These are phyloP conservation scores for Mortierella sp. DNA, from an alignment of 371 early-diverging fungal species.

Conservation along the genomic window DNA sequence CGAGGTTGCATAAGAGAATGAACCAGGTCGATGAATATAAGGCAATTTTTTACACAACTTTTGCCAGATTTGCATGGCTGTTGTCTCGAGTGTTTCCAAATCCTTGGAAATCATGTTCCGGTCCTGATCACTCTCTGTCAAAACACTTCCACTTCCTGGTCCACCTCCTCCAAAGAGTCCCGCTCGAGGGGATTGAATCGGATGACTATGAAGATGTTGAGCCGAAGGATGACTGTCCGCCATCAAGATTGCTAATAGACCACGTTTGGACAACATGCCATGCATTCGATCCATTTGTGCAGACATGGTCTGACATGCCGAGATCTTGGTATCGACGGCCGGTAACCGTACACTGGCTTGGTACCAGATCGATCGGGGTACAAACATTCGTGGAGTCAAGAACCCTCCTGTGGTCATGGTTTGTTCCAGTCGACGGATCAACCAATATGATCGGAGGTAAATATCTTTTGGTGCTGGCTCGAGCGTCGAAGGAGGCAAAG, in stretches of 20 bases:
- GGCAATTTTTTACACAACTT: slow-evolving; percentile 50
- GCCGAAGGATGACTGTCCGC: not conserved
- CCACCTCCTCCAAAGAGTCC: too few relatives aligned
- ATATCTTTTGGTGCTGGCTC: slow-evolving; percentile 47
- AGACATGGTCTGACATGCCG: slow-evolving; percentile 27
- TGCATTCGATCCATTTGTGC: slow-evolving; percentile 14
- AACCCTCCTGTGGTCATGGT: slow-evolving; percentile 58
- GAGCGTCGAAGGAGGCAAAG: slow-evolving; percentile 3
- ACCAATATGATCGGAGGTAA: slow-evolving; percentile 56
- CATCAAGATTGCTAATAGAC: slow-evolving; percentile 27
- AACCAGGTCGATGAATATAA: slow-evolving; percentile 42
- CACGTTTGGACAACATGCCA: slow-evolving; percentile 11
- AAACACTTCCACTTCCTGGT: too few relatives aligned
- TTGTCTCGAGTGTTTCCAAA: slow-evolving; percentile 38
- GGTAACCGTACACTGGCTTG: slow-evolving; percentile 30
- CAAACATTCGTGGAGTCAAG: slow-evolving; percentile 46
- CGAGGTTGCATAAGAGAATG: not conserved
- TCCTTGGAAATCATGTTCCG: slow-evolving; percentile 26
- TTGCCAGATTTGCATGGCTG: slow-evolving; percentile 24
- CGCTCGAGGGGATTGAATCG: too few relatives aligned
- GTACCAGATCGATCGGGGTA: slow-evolving; percentile 55
- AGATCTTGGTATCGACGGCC: slow-evolving; percentile 44
- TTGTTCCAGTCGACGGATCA: slow-evolving; percentile 54
- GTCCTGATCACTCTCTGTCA: slow-evolving; percentile 15
- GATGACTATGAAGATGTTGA: too few relatives aligned